Base-by-base conservation (phyloP, 2,329 filamentous ascomycete species). In the Cryphonectria nitschkei region DNA sequence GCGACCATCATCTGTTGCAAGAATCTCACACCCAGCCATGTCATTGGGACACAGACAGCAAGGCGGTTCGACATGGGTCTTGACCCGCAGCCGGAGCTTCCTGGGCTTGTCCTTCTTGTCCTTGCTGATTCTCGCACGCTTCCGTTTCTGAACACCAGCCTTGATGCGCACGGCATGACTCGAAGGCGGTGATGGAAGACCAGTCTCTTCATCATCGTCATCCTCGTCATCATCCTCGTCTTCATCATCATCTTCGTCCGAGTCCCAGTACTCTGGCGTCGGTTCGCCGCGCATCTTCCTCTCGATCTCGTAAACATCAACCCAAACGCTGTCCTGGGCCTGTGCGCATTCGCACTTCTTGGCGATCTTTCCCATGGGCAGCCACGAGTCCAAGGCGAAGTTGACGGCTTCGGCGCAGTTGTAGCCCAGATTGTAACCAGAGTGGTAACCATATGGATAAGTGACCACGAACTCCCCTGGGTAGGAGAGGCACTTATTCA, bases 351-450 rank as follows among this genome's bases (percentile, higher is more conserved):
- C 92, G 81, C 96, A 99, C 80, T 96, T 97, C 82, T 98, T 97
- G 22, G 96, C 96, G 75, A 97, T 94, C 76, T 94, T 93, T 32
- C 95, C 96, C 84, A 96, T 98, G 66, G 97, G 92, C 62, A 99
- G 83, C 96, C 96, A 99, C 41, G 93, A 92, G 75, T 98, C 95
- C 11, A 97, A 90, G 6, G 95, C 96, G 80, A 99, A 99, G 79
- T 99, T 99, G 82, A 99, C 96, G 9, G 96, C 97, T 79, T 99
- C 96, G 39, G 96, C 96, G 81, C 96, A 99, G 79, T 99, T 99
- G 84, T 99, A 99, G 22, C 97, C 96, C 52, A 99, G 84, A 76
- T 99, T 99, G 81, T 97, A 99, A 5, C 96, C 96, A 6, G 96
- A 99, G 79, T 99, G 96, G 79, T 99, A 99, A 32, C 96, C 96